Base-by-base conservation (phyloP, 1,284 basidiomycete genomes). In the Ustilago sp. region DNA sequence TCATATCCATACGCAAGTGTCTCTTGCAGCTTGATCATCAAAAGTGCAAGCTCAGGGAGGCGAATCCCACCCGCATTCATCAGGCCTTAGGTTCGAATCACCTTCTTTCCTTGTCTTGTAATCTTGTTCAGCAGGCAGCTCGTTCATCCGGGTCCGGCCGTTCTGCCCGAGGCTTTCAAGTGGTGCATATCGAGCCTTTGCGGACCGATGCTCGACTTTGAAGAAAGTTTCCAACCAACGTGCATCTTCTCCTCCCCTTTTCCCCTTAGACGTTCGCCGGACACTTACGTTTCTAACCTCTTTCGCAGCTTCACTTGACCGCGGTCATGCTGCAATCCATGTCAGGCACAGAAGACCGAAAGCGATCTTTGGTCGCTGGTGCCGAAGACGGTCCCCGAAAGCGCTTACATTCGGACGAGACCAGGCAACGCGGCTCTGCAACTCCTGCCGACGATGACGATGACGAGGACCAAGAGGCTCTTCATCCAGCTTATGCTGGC, bases 281-380 rank as follows among this genome's bases (percentile, higher is more conserved):
- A 45, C 43, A 45, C n/a, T 45, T 11, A n/a, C n/a, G 8, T 19
- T 50, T 50, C n/a, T 8, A 28, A 12, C n/a, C 28, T 6, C n/a
- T 17, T 13, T 35, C 52, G 43, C 32, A 43, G 34, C 36, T 15
- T 48, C 47, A 3, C 28, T 19, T 28, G 36, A 53, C 9, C 28
- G 39, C 34, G n/a, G 41, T 23, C 60, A 76, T 76, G 74, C 65
- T 76, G 57, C 63, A 71, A 15, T 69, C 78, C 8, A 63, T 74
- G 61, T 74, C 69, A 9, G 62, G 63, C 43, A 19, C 70, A 23
- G 75, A 78, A 11, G 80, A 82, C 54, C 76, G 81, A 38, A 83
- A 83, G 63, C 70, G 80, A 55, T 63, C 80, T 11, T 53, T 74
- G 19, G 69, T 58, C 36, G 59, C 59, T n/a, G 51, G 57, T 15